These are phyloP conservation scores for Tolypocladium cylindrosporum DNA, from an alignment of 2,329 filamentous ascomycete genomes.

Conservation along the genomic window DNA sequence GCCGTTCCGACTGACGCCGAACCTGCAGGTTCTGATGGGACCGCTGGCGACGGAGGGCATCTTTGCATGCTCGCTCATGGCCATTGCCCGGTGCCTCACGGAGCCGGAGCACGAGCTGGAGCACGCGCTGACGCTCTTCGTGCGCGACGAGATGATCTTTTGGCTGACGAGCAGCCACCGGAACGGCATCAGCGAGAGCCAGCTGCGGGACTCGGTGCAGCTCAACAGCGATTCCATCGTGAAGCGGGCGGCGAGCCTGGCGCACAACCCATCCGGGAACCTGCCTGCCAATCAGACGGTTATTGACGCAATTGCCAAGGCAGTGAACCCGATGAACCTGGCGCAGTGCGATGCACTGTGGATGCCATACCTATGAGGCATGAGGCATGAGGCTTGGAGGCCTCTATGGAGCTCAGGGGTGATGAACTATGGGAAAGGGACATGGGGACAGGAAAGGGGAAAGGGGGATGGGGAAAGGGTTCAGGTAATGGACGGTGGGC, in stretches of 20 bases:
- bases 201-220: conserved; percentile 71
- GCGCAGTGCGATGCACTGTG: conserved; percentile 84
- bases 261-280: conserved; percentile 66
- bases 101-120: conserved; percentile 88
- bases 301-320: conserved; percentile 85
- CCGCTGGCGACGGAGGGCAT: conserved; percentile 93
- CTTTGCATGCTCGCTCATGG: conserved; percentile 91
- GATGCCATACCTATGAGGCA: conserved; percentile 81
- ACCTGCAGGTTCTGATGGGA: conserved; percentile 91
- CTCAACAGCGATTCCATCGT: conserved; percentile 85
- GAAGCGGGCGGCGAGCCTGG: conserved; percentile 77
- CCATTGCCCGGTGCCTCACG: conserved; percentile 85
- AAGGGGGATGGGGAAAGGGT: not conserved
- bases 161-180: conserved; percentile 83
- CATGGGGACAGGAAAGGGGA: not conserved
- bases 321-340: conserved; percentile 84
- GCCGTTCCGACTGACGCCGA: conserved; percentile 93
- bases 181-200: conserved; percentile 41
- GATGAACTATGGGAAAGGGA: not conserved
- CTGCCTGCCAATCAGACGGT: conserved; percentile 94
- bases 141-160: conserved; percentile 95
- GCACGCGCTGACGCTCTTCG: conserved; percentile 87
- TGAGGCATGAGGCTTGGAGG: conserved; percentile 12
- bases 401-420: not conserved
- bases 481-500: not conserved